Evolutionary conservation across 371 early-diverging fungal genomes (phyloP), one percentile per base, ranked within the genome.

Genomic region (Lichtheimia ornata): DNA sequence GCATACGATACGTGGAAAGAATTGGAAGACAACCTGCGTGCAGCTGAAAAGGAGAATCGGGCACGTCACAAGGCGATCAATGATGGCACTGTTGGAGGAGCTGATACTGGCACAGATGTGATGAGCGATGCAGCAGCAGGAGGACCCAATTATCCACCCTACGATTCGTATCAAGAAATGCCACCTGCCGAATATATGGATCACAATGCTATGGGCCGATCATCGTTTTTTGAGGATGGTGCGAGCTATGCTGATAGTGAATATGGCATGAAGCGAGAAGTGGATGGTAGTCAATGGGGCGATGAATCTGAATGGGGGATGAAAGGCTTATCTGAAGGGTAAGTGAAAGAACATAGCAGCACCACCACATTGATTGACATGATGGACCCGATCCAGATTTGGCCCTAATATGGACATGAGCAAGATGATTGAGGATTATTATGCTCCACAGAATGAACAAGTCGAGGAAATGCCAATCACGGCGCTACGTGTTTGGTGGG

Each of bases 401-500:
- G 81, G 81, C 5, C 81, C 81, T 14, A 81, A 81, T 55, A 76
- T 76, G 72, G 82, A 81, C 55, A 77, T 81, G 78, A 72, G 72
- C 59, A 62, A 72, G 49, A 72, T 73, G 73, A 70, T 73, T 17
- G 70, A 73, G 62, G 53, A 72, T 18, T 65, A 63, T 58, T 62
- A 72, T 40, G 69, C 69, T 49, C 70, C 51, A 1, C 54, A 49
- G 15, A 70, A 79, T 5, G 65, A 64, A 24, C 56, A 51, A 25
- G 56, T 64, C 1, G 85, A 85, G 52, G 76, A 83, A 58, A 66
- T 77, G 58, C 84, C 85, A 0, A 74, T 76, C 47, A 84, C 87
- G 20, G 59, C 78, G 9, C 83, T 82, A 3, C 85, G 91, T 68
- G 77, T 79, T 14, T 85, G 89, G 78, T 98, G 98, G 98, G 83